Base-by-base conservation (phyloP, 2,329 filamentous ascomycete species). In the Cercospora sojina region DNA sequence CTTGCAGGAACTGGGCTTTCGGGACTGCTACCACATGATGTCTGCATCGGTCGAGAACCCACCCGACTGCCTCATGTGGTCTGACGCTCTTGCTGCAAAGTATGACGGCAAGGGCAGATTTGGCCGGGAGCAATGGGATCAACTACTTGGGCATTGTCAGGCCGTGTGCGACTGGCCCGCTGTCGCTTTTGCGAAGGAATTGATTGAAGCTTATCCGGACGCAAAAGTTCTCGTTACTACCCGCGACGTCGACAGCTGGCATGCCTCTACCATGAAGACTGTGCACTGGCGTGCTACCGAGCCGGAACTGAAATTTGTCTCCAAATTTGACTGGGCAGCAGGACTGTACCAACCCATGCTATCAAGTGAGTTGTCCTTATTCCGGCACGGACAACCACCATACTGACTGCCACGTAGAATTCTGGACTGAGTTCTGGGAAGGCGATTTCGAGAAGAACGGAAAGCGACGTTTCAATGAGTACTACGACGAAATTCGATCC, bases 1-100 rank as follows among this genome's bases (percentile, higher is more conserved):
- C 20, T 84, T 91, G 76, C 84, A 88, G 74, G 82, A 86, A 72
- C 83, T 91, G 47, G 89, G 89, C 68, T 90, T 88, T 76, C 81
- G 85, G 72, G 87, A 90, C 77, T 88, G 86, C 67, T 91, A 91
- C 82, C 89, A 91, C 81, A 90, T 90, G 88, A 88, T 90, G 86
- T 88, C 84, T 73, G 87, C 85, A 70, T 87, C 85, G 66, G 86
- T 90, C 67, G 88, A 90, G 79, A 90, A 89, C 78, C 86, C 86
- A 10, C 86, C 85, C 25, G 88, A 90, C 74, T 86, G 85, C 63
- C 80, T 89, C 49, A 86, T 90, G 80, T 91, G 89, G 89, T 86
- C 87, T 79, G 87, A 91, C 69, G 89, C 89, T 29, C 83, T 91
- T 64, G 80, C 81, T 18, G 87, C 87, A 70, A 87, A 87, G 74